Percentiles rank a stretch among this genome's conserved stretches.
phyloP scores from a whole-genome alignment of 352 stramenopile genomes.

The Thalassiosira ordinaria region DNA sequence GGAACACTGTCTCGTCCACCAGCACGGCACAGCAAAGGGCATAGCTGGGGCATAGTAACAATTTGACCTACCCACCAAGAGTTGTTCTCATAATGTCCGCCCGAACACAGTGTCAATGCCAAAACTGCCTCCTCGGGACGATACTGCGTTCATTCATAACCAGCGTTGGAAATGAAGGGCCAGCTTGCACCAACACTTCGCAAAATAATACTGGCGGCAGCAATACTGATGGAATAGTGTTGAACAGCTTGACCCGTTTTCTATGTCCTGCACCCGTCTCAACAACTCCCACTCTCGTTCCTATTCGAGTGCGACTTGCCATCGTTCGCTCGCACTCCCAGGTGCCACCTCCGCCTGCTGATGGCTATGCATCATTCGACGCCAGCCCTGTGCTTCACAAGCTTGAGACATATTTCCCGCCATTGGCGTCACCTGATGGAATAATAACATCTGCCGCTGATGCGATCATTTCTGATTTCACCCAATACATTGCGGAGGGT shows the following conservation, averaged over 20 bases:
- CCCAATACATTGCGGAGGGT: conserved; percentile 29
- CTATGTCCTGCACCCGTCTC: background rate
- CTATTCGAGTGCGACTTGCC: conserved; percentile 1
- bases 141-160: background rate
- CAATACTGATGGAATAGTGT: background rate
- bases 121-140: background rate
- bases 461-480: conserved; percentile 11
- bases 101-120: background rate
- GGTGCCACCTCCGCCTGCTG: background rate
- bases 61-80: too few species aligned
- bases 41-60: too few species aligned
- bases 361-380: background rate
- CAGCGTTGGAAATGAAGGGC: background rate
- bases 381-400: background rate
- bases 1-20: too few species aligned
- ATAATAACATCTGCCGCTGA: background rate
- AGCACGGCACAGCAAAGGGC: too few species aligned
- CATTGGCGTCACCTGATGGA: background rate
- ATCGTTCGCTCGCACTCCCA: background rate
- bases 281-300: background rate
- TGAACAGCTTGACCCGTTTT: background rate
- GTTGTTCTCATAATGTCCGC: too few species aligned
- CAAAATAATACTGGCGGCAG: background rate
- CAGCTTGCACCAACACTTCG: background rate
- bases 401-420: conserved; percentile 13